Conservation (phyloP, 176 grass and related monocot genomes). For the Urochloa ruziziensis region DNA sequence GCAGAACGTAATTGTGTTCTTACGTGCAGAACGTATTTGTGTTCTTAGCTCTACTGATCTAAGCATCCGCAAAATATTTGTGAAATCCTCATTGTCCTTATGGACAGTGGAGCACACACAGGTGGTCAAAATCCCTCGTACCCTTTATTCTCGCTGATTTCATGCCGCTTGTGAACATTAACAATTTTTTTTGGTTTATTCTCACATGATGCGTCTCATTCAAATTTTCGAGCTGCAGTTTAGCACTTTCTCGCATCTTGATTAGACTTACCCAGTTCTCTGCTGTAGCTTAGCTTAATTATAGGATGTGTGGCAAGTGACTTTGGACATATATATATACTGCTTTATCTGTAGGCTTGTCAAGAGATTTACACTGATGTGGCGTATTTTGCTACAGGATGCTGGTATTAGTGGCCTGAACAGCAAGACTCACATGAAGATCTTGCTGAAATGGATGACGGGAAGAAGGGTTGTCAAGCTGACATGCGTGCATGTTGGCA, state of each 20-base stretch:
- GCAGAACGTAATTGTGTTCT: background rate
- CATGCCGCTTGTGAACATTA: background rate
- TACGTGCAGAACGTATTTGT: background rate
- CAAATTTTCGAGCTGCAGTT: background rate
- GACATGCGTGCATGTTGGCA: constrained; percentile 37
- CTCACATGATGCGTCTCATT: background rate
- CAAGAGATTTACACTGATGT: background rate
- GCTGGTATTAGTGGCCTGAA: constrained; percentile 54
- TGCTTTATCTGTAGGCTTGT: background rate
- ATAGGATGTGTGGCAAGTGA: background rate
- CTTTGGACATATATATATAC: background rate
- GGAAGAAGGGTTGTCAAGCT: constrained; percentile 61
- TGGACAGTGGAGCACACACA: background rate
- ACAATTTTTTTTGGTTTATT: background rate
- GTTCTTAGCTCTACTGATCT: no score
- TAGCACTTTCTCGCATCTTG: background rate
- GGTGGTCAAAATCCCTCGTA: background rate
- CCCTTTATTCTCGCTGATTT: background rate
- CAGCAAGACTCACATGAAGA: constrained; percentile 89
- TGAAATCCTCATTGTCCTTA: background rate
- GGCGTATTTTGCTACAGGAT: constrained; percentile 37
- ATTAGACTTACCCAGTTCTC: background rate
- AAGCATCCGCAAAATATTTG: background rate
- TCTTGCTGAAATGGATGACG: constrained; percentile 84
- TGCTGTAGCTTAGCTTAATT: background rate